Evolutionary conservation across 805 yeast species (phyloP).

Genomic region (Ogataea pilisensis): DNA sequence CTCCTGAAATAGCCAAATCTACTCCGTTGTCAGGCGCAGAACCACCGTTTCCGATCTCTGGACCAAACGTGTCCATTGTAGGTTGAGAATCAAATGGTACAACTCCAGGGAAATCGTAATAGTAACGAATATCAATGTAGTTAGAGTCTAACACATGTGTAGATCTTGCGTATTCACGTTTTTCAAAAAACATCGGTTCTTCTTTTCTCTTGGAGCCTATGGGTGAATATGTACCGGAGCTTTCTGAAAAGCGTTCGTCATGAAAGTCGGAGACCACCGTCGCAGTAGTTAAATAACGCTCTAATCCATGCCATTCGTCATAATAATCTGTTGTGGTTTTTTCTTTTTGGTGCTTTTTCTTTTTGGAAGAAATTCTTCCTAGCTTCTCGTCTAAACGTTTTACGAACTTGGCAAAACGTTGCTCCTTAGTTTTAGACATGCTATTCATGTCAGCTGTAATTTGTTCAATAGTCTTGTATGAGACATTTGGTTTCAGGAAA

Average conservation of each 20-base stretch:
- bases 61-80: slow-evolving; percentile 35
- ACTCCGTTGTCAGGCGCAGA: slow-evolving; percentile 58
- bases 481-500: slow-evolving; percentile 65
- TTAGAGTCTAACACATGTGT: slow-evolving; percentile 65
- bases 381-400: background rate
- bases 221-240: too few relatives aligned
- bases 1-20: slow-evolving; percentile 52
- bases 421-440: background rate
- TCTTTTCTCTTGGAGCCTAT: background rate
- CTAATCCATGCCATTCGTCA: slow-evolving; percentile 71
- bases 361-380: background rate
- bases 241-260: too few relatives aligned
- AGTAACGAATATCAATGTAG: slow-evolving; percentile 49
- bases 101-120: slow-evolving; percentile 68
- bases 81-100: slow-evolving; percentile 39
- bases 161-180: slow-evolving; percentile 78
- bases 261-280: too few relatives aligned
- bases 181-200: slow-evolving; percentile 32
- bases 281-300: slow-evolving; percentile 50
- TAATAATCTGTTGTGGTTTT: slow-evolving; percentile 11
- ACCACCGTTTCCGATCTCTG: slow-evolving; percentile 58
- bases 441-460: slow-evolving; percentile 7
- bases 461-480: slow-evolving; percentile 39
- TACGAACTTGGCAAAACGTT: slow-evolving; percentile 1
- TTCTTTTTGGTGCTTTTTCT: slow-evolving; percentile 2